phyloP scores from a whole-genome alignment of 2,329 filamentous ascomycete species.

The Cladophialophora yegresii region DNA sequence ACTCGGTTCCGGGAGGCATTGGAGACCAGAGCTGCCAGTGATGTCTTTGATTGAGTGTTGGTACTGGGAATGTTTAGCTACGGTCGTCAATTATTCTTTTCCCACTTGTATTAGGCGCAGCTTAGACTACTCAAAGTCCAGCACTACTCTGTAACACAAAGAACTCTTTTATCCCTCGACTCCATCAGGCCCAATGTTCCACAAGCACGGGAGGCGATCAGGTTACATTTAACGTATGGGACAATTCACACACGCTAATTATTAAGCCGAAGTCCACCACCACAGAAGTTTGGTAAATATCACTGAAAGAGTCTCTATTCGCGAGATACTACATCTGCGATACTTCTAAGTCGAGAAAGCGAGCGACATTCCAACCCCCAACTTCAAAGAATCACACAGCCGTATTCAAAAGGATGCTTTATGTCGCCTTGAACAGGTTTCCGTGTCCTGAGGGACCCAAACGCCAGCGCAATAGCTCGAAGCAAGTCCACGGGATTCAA shows the following conservation, averaged over 20 bases:
- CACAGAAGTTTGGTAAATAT: background rate
- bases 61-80: no score
- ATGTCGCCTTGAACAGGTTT: background rate
- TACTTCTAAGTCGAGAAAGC: background rate
- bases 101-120: no score
- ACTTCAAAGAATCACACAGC: background rate
- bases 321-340: background rate
- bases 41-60: slow-evolving; percentile 21
- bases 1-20: slow-evolving; percentile 30
- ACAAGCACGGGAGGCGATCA: background rate
- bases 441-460: slow-evolving; percentile 30
- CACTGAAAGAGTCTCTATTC: background rate
- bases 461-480: slow-evolving; percentile 43
- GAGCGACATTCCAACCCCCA: background rate
- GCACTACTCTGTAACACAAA: no score
- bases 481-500: slow-evolving; percentile 27
- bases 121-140: no score
- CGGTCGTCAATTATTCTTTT: no score
- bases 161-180: no score
- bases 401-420: background rate
- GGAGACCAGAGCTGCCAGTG: slow-evolving; percentile 20
- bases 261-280: background rate
- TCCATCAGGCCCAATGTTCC: background rate
- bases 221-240: background rate
- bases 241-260: no score